phyloP scores from a whole-genome alignment of 345 rosid genomes.

The Clarkia xantiana region DNA sequence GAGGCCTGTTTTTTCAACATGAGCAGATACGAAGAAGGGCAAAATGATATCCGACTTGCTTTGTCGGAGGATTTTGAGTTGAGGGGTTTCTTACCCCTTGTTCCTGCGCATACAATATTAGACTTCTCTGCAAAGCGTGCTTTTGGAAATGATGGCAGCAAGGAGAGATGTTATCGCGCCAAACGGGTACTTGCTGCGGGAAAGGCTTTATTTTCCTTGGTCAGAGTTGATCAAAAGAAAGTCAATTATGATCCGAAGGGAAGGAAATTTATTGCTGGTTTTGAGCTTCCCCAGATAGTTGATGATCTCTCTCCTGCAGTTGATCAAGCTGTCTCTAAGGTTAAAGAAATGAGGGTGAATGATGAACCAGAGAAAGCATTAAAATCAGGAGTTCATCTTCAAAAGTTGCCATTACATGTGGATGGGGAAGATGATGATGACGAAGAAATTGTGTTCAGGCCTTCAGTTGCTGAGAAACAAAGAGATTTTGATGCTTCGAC shows the following conservation, averaged over 20 bases:
- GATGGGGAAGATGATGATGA: conserved; percentile 83
- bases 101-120: conserved; percentile 75
- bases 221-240: conserved; percentile 43
- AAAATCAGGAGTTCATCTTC: conserved; percentile 17
- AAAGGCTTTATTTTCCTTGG: conserved; percentile 47
- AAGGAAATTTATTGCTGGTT: conserved; percentile 65
- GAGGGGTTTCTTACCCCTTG: conserved; percentile 78
- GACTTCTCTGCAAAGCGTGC: conserved; percentile 69
- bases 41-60: conserved; percentile 75
- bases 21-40: conserved; percentile 87
- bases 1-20: conserved; percentile 73
- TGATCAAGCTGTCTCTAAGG: conserved; percentile 16
- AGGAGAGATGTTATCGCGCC: conserved; percentile 54
- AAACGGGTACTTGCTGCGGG: conserved; percentile 84
- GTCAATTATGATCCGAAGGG: conserved; percentile 51
- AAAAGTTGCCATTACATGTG: conserved; percentile 21
- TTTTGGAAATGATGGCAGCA: conserved; percentile 43
- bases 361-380: conserved; percentile 16
- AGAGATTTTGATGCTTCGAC: conserved; percentile 26
- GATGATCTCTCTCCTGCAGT: conserved; percentile 20
- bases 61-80: conserved; percentile 91
- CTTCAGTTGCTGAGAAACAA: conserved; percentile 47
- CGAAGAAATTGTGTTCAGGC: conserved; percentile 93
- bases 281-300: conserved; percentile 24
- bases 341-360: conserved; percentile 22